Base-by-base conservation (phyloP, 129 eudicot genomes). In the Sambucus nigra region DNA sequence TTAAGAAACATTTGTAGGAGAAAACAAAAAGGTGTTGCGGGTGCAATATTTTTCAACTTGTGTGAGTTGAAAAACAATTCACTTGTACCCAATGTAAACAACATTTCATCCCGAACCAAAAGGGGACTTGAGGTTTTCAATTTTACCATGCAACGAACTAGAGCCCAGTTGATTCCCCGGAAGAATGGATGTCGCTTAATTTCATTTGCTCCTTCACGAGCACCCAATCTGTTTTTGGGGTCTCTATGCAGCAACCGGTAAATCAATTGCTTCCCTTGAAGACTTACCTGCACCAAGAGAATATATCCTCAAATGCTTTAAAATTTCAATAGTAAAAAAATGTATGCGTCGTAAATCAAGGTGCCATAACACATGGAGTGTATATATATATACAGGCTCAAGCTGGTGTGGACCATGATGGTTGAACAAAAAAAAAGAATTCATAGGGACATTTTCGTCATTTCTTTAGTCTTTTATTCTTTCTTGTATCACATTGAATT, bases 181-280 rank as follows among this genome's bases (percentile, higher is more conserved):
- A 92, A 92, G 68, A 92, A 92, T 0, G 94, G 94, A 63, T 92
- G 99, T 24, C 66, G 74, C 75, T 86, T 92, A 14, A 92, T 77
- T 73, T 92, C 99, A 19, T 80, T 80, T 25, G 99, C 96, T 21
- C 99, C 99, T 77, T 80, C 99, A 42, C 69, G 74, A 20, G 96
- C 75, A 42, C 99, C 99, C 68, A 92, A 77, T 31, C 99, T 82
- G 61, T 80, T 75, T 52, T 80, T 82, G 41, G 99, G 94, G 57
- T 86, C 99, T 77, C 89, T 86, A 57, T 92, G 96, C 76, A 92
- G 68, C 74, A 92, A 67, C 29, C 89, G 72, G 60, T 79, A 82
- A 51, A 92, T 82, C 63, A 92, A 73, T 72, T 86, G 94, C 70
- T 92, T 92, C 3, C 76, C 80, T 23, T 75, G 82, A 27, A 92